Evolutionary conservation across 768 basidiomycete species (phyloP), one percentile per base, ranked within the genome.

Genomic region (Agrocybe chaxingu): DNA sequence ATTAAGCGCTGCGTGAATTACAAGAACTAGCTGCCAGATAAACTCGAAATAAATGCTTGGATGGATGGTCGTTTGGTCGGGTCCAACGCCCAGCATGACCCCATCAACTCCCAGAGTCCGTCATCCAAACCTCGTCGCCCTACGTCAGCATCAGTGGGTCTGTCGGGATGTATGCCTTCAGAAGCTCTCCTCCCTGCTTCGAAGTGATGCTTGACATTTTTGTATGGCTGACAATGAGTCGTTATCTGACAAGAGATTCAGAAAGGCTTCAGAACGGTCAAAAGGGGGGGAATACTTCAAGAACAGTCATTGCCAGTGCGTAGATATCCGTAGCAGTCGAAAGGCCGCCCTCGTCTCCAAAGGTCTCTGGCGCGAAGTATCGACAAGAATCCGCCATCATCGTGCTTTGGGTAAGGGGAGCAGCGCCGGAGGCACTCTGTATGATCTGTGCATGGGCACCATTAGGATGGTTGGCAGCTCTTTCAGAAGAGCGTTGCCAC

Each of bases 351-450:
- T 74, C 70, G 10, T 77, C 78, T 45, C 70, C 62, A 54, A 75
- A 80, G 7, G 81, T 65, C 57, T 83, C 81, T 3, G 81, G 81
- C 18, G 81, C 79, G 49, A 81, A 72, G 76, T 80, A 81, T 37
- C 73, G 63, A 50, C 73, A 76, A 1, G 74, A 73, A 41, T 77
- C 73, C 6, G 71, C 66, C 37, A 74, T 71, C 12, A 74, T 73
- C 10, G 67, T 68, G 54, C 74, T 77, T 56, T 81, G 80, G 2
- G 79, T 80, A 54, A 82, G 76, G 8, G 80, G 79, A 1, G 24
- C 24, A 5, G 77, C 74, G 1, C 79, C 81, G 8, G 78, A 77
- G 45, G 80, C 73, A 46, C 81, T 79, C 54, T 82, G 78, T 18
- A 82, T 72, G 12, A 82, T 74, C 80, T 82, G 52, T 9, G 7